These are phyloP conservation scores for Tuber magnatum DNA, from an alignment of 495 filamentous ascomycete species.

Conservation along the genomic window DNA sequence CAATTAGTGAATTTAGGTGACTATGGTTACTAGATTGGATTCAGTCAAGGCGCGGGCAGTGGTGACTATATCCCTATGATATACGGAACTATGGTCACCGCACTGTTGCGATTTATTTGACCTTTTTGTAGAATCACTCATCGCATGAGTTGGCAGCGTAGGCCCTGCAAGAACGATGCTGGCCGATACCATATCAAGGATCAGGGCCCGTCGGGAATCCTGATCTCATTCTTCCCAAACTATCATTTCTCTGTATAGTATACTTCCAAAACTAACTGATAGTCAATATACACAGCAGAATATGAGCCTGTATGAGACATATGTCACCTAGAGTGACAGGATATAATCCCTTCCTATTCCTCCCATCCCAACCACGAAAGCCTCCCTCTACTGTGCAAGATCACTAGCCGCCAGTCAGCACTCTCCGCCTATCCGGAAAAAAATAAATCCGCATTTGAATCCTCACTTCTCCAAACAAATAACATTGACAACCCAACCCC, in stretches of 20 bases:
- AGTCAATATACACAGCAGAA: not conserved
- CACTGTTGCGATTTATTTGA: not conserved
- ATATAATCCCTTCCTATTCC: not conserved
- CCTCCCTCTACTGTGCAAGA: not conserved
- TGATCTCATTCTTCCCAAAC: not conserved
- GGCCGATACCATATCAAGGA: not conserved
- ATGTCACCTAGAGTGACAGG: not conserved
- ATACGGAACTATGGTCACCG: not conserved
- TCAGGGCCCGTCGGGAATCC: not conserved
- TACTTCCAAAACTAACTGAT: not conserved
- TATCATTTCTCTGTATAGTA: not conserved
- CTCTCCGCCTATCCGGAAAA: not conserved
- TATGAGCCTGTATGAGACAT: not conserved
- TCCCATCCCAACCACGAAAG: not conserved
- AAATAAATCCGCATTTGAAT: not conserved
- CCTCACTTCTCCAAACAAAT: conserved; percentile 22
- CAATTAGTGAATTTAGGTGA: no score
- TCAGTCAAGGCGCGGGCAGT: not conserved
- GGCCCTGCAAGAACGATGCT: not conserved
- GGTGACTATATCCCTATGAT: not conserved
- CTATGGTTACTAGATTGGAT: no score
- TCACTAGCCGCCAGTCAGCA: not conserved
- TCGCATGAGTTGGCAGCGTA: not conserved
- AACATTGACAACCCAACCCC: conserved; percentile 7
- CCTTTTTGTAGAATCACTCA: not conserved